Percentiles rank a stretch among this genome's conserved stretches.
Evolutionary conservation across 176 grass and related monocot species (phyloP).

Genomic region (Oryza meyeriana): DNA sequence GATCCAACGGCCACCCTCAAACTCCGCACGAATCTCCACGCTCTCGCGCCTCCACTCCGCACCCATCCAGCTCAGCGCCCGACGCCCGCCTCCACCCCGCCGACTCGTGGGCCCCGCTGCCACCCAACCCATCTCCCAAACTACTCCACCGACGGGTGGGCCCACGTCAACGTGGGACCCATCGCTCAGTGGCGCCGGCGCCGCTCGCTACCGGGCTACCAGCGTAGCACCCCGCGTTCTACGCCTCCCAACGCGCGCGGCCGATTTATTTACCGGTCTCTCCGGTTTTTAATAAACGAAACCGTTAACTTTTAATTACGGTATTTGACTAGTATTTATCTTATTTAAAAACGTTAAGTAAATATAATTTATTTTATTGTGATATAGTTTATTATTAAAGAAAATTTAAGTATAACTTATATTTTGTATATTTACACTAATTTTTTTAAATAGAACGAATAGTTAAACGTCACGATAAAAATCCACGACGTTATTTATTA

Average conservation of each 20-base stretch:
- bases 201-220: neutral
- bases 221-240: neutral
- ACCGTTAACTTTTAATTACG: too few species aligned
- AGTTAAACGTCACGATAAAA: too few species aligned
- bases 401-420: too few species aligned
- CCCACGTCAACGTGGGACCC: neutral
- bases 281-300: too few species aligned
- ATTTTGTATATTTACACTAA: too few species aligned
- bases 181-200: neutral
- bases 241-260: neutral
- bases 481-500: too few species aligned
- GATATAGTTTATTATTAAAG: too few species aligned
- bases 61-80: conserved; percentile 36
- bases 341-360: too few species aligned
- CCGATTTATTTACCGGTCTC: neutral
- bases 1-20: conserved; percentile 38
- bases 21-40: conserved; percentile 9
- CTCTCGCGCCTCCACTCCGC: neutral
- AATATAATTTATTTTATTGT: too few species aligned
- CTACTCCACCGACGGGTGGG: neutral
- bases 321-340: too few species aligned
- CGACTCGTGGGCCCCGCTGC: conserved; percentile 5
- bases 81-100: neutral
- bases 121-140: neutral
- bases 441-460: too few species aligned